Percentiles rank a stretch among this genome's conserved stretches.
Evolutionary conservation across 768 basidiomycete species (phyloP).

Genomic region (Amanita pallidorosea): DNA sequence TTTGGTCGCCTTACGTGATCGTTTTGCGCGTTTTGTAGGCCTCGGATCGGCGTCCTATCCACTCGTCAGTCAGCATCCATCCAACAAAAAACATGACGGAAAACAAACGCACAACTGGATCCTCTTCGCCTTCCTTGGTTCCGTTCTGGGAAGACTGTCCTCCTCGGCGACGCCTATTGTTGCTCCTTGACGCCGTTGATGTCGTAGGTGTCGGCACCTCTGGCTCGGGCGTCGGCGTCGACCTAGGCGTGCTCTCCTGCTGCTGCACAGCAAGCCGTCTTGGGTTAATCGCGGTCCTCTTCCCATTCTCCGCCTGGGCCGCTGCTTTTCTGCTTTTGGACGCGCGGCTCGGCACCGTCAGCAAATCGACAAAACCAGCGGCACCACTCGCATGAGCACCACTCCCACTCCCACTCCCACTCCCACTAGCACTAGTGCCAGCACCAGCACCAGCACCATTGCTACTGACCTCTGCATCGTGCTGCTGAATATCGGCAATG

Average conservation of each 20-base stretch:
- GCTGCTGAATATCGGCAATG: slow-evolving; percentile 70
- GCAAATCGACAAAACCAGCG: slow-evolving; percentile 17
- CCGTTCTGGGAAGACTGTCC: slow-evolving; percentile 9
- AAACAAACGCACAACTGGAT: slow-evolving; percentile 7
- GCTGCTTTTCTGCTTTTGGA: slow-evolving; percentile 31
- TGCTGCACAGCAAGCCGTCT: slow-evolving; percentile 32
- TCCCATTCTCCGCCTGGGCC: slow-evolving; percentile 3
- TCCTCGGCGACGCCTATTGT: slow-evolving; percentile 1
- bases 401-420: too few relatives aligned
- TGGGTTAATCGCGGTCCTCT: background rate
- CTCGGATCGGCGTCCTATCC: slow-evolving; percentile 20
- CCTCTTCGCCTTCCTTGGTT: slow-evolving; percentile 15
- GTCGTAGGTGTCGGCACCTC: slow-evolving; percentile 24
- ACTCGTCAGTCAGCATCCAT: background rate
- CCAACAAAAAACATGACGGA: too few relatives aligned
- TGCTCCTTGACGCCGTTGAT: slow-evolving; percentile 13
- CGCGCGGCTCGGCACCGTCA: slow-evolving; percentile 23
- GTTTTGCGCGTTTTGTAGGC: slow-evolving; percentile 28
- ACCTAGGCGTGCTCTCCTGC: slow-evolving; percentile 34
- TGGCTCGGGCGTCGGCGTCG: slow-evolving; percentile 64
- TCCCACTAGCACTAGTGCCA: too few relatives aligned
- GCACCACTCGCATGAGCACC: slow-evolving; percentile 7
- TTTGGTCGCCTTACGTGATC: slow-evolving; percentile 28
- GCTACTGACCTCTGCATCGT: slow-evolving; percentile 46
- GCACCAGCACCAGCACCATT: too few relatives aligned